Base-by-base conservation (phyloP, 192 early-diverging fungal species). In the Chytriomyces sp. region DNA sequence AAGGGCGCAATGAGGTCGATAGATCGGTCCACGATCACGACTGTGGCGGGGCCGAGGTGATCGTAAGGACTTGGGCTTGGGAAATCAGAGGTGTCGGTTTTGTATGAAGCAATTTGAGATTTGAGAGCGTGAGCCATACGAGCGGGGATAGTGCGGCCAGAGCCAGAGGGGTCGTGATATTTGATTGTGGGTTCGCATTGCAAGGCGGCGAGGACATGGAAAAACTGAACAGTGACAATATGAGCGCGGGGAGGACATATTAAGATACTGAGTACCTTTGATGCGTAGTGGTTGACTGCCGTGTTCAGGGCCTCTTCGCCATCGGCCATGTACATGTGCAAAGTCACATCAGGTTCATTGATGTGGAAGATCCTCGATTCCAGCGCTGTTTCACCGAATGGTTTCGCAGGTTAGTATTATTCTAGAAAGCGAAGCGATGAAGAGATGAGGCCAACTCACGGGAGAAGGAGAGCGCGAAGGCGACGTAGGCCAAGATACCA, bases 181-280 rank as follows among this genome's bases (percentile, higher is more conserved):
- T 95, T 85, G 70, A 99, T 93, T 31, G 92, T 85, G 1, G 98
- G 98, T 65, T 89, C 91, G 55, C 95, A 93, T 40, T 93, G 94
- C 37, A 98, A 76, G 19, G 91, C 31, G 36, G 19, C 22, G 6
- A 74, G 38, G 2, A 66, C 54, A 2, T 25, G 17, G 12, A 19
- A 34, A 30, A 74, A 74, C 73, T 74, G 25, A 58, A 62, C 32
- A 25, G 88, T 3, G 88, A 88, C 63, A 95, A 49, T 49, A 49
- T n/a, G 14, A 22, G 44, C 44, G 22, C 44, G 22, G 44, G 22
- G 17, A 49, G 44, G n/a, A 49, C 1, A n/a, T n/a, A 49, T 22
- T 14, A 49, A 49, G 2, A 49, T n/a, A 49, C 17, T 22, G 14
- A 22, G 44, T 49, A 49, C 44, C 44, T 49, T 49, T 14, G 14